Base-by-base conservation (phyloP, 2,329 filamentous ascomycete genomes). In the Ceratocystis destructans region DNA sequence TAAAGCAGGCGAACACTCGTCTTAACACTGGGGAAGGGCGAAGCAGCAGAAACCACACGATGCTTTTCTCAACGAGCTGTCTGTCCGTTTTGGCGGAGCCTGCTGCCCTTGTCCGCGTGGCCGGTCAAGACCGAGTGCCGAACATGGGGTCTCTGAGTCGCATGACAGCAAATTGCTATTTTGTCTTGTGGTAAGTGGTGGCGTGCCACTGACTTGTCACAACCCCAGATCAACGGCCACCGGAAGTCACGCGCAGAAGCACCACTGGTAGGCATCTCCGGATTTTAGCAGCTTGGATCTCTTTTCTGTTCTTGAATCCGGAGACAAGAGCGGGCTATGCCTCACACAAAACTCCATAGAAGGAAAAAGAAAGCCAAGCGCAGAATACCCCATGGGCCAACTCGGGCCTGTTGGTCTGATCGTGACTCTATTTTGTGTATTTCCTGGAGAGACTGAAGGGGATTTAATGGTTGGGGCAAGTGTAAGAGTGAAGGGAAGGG, bases 371-470 rank as follows among this genome's bases (percentile, higher is more conserved):
- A 25, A 55, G 20, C n/a, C 28, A 25, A 59, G 53, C 7, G 25
- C 28, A 59, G 17, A 59, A 33, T 59, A 59, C 53, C 53, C 53
- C 53, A 59, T 59, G 53, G 53, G 53, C 53, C 53, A 31, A 59
- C 53, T 59, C 53, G 53, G 28, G n/a, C 53, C 53, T 59, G 53
- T 28, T 59, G 53, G 53, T 59, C 53, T 59, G 53, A 59, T 59
- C 53, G 53, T 59, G 53, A 59, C 53, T 59, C 28, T 59, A 59
- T 59, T 59, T 33, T 37, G 25, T 59, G 53, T 25, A n/a, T 57
- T 57, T 57, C 17, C 53, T 57, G 53, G 53, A 59, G 53, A 59
- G 25, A 59, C 12, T n/a, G 25, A 37, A 28, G 28, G 53, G 53
- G 28, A 28, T 31, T 33, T 5, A 6, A 22, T 37, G 28, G 33